Evolutionary conservation across 208 protist species (phyloP).

Genomic region (Phytomonas francai): DNA sequence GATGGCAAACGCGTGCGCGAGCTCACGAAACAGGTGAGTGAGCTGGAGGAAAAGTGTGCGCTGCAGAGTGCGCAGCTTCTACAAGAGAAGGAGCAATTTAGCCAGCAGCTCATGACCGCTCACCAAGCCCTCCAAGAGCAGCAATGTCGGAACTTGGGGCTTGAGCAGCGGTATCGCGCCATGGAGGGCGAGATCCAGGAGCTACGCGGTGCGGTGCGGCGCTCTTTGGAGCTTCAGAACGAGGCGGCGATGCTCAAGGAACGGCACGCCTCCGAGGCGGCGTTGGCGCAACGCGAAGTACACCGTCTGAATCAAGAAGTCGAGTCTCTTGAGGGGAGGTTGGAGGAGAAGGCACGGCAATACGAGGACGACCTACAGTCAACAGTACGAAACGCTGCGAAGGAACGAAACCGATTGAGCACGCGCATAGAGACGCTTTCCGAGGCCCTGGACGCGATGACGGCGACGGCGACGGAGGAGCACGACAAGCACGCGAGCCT

Average conservation of each 20-base stretch:
- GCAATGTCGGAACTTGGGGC: constrained; percentile 50
- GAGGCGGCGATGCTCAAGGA: constrained; percentile 65
- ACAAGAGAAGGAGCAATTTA: constrained; percentile 50
- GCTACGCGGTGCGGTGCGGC: constrained; percentile 58
- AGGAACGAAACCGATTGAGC: constrained; percentile 22
- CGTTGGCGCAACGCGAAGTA: constrained; percentile 25
- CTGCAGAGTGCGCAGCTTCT: constrained; percentile 30
- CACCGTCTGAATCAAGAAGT: constrained; percentile 29
- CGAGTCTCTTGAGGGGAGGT: constrained; percentile 16
- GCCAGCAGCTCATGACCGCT: constrained; percentile 55
- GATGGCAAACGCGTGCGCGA: constrained; percentile 31
- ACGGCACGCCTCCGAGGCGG: constrained; percentile 41
- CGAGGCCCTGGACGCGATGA: constrained; percentile 14
- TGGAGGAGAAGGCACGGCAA: constrained; percentile 19
- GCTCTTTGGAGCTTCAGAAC: constrained; percentile 59
- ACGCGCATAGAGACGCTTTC: constrained; percentile 34
- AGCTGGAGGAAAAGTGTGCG: constrained; percentile 59
- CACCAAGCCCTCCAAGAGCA: constrained; percentile 72
- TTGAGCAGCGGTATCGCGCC: constrained; percentile 63
- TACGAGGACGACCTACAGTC: constrained; percentile 30
- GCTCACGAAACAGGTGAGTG: constrained; percentile 41
- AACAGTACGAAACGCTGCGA: constrained; percentile 15
- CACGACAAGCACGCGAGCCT: constrained; percentile 18
- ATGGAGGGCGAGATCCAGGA: constrained; percentile 48
- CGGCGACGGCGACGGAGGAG: constrained; percentile 20